Base-by-base conservation (phyloP, 176 grass and related monocot genomes). In the Triticum timopheevii region DNA sequence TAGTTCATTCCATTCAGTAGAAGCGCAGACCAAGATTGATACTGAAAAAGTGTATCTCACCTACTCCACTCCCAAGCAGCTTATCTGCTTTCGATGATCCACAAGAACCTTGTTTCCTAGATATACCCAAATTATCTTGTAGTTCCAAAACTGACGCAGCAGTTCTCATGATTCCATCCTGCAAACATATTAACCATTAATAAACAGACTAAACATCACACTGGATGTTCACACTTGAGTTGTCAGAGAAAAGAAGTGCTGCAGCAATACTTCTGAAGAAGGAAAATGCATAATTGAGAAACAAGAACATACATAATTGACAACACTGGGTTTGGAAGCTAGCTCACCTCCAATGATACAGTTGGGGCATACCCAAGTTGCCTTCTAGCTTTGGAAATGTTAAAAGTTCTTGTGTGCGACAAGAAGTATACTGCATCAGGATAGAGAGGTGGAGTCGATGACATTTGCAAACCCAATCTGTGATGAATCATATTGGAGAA, bases 31-130 rank as follows among this genome's bases (percentile, higher is more conserved):
- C 20, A 44, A 85, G 69, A 68, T 25, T 13, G 36, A 40, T 50
- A 36, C 44, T 61, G 12, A 13, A 33, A 36, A 85, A 69, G 62
- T 34, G 47, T 19, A 59, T 84, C 74, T 85, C 35, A 98, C 97
- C 94, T 93, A 84, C 80, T 88, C 97, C 97, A 88, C 82, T 81
- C 28, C 97, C 97, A 90, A 98, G 86, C 23, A 98, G 76, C 85
- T 87, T 92, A 49, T 91, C 89, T 42, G 89, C 90, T 86, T 96
- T 96, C 36, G 92, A 94, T 73, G 76, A 64, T 75, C 34, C 80
- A n/a, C 44, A 73, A 63, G 86, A 47, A 56, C 86, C 39, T 84
- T 47, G 77, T 84, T 89, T 90, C 85, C 67, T 85, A 49, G 75
- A 87, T 69, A 82, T 59, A 83, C 65, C 79, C 13, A 82, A 93